Evolutionary conservation across 2,329 filamentous ascomycete genomes (phyloP).

Genomic region (Aspergillus sp.): DNA sequence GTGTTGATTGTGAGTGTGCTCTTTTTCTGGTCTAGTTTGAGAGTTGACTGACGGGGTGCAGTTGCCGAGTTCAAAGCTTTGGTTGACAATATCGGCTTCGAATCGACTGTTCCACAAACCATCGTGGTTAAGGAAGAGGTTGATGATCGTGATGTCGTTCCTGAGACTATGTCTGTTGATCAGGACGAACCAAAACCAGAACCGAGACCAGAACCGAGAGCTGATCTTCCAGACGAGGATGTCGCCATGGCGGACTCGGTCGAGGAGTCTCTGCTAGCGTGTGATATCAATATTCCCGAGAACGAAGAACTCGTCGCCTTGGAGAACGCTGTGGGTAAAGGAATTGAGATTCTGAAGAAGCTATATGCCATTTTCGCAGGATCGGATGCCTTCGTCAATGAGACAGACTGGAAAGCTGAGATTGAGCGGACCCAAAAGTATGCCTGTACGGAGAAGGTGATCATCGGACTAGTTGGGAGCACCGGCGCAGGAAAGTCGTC

Average conservation of each 20-base stretch:
- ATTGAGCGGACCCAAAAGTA: background rate
- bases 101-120: no score
- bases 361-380: background rate
- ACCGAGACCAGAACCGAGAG: no score
- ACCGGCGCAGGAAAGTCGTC: conserved; percentile 65
- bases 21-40: background rate
- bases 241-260: background rate
- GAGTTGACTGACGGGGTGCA: background rate
- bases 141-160: background rate
- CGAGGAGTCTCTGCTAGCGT: background rate
- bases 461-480: conserved; percentile 63
- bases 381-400: background rate
- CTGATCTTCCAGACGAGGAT: background rate
- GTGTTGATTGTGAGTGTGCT: background rate
- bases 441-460: conserved; percentile 22
- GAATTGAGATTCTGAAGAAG: background rate
- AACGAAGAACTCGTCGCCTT: conserved; percentile 43
- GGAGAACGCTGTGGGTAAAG: conserved; percentile 23
- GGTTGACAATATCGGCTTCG: no score
- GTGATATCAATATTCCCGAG: conserved; percentile 21
- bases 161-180: background rate
- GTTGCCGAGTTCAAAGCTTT: background rate
- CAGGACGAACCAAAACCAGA: no score
- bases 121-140: no score
- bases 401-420: conserved; percentile 3